Base-by-base conservation (phyloP, 2,329 filamentous ascomycete species). In the Colletotrichum tamarilloi region DNA sequence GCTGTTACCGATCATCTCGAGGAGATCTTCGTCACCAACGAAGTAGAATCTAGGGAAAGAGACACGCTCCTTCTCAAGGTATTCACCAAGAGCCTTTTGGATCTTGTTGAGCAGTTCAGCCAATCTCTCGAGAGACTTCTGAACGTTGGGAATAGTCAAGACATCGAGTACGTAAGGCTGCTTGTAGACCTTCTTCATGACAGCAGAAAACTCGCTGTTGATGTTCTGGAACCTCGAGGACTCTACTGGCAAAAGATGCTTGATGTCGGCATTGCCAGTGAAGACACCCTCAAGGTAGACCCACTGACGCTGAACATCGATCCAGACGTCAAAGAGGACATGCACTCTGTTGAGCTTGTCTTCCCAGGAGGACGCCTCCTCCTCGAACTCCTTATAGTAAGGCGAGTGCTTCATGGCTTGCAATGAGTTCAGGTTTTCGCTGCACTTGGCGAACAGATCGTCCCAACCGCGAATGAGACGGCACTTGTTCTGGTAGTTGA, bases 271-370 rank as follows among this genome's bases (percentile, higher is more conserved):
- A 80, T 99, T 99, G 72, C 97, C 97, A 1, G 96, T 98, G 81
- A 99, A 99, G 42, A 99, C 97, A 76, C 97, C 97, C 84, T 99
- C 97, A 5, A 99, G 90, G 82, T 99, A 99, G 8, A 99, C 97
- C 97, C 97, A 99, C 85, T 99, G 97, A 74, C 97, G 93, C 83
- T 99, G 97, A n/a, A 99, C 97, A 84, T 99, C 97, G 78, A 99
- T 99, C 97, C 97, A 99, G 19, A 99, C 95, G 82, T 99, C 97
- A 79, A 99, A 99, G 11, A 99, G 89, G 19, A 99, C 95, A 81
- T 99, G 97, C 2, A 99, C 95, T 58, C 97, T 92, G 82, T 98
- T 99, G 30, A 99, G 89, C 82, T 97, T 98, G 84, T 99, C 97
- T 84, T 99, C 97, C 97, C 97, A 99, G 1, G 93, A 91, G 1